Conservation (phyloP, 306 rosid genomes). For the Acacia acuminata region DNA sequence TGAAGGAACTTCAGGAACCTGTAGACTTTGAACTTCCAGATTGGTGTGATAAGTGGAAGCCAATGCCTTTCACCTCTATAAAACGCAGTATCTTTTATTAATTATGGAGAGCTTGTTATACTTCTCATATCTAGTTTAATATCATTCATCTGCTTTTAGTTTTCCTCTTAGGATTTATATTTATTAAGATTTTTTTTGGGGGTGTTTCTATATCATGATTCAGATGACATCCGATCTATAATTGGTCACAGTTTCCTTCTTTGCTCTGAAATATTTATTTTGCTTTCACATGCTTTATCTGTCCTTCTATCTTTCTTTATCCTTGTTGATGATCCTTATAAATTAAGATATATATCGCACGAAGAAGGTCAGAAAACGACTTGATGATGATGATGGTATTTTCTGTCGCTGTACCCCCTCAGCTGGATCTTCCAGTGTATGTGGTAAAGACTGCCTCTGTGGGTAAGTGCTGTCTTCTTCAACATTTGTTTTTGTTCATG, state of each 20-base stretch:
- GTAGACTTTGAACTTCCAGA: slow-evolving; percentile 72
- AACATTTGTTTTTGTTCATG: not conserved
- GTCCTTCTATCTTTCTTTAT: not conserved
- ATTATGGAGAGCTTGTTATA: not conserved
- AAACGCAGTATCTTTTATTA: slow-evolving; percentile 70
- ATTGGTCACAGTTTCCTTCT: not conserved
- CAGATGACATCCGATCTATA: not conserved
- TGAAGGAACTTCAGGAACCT: slow-evolving; percentile 59
- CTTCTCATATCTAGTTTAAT: not conserved
- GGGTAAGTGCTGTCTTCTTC: slow-evolving; percentile 61
- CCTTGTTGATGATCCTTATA: slow-evolving; percentile 50
- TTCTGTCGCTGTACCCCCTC: slow-evolving; percentile 77
- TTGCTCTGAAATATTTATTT: not conserved
- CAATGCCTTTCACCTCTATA: slow-evolving; percentile 53
- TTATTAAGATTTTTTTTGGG: not conserved
- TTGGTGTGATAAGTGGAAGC: slow-evolving; percentile 52
- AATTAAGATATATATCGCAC: slow-evolving; percentile 79
- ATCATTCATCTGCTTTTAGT: not conserved
- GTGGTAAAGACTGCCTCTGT: slow-evolving; percentile 91
- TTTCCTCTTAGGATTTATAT: not conserved
- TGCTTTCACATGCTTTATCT: slow-evolving; percentile 8
- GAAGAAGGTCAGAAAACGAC: slow-evolving; percentile 73
- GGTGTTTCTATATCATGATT: not conserved
- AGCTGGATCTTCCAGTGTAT: slow-evolving; percentile 64
- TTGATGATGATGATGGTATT: slow-evolving; percentile 91